phyloP scores from a whole-genome alignment of 768 basidiomycete genomes.

The Tulasnella sp. region DNA sequence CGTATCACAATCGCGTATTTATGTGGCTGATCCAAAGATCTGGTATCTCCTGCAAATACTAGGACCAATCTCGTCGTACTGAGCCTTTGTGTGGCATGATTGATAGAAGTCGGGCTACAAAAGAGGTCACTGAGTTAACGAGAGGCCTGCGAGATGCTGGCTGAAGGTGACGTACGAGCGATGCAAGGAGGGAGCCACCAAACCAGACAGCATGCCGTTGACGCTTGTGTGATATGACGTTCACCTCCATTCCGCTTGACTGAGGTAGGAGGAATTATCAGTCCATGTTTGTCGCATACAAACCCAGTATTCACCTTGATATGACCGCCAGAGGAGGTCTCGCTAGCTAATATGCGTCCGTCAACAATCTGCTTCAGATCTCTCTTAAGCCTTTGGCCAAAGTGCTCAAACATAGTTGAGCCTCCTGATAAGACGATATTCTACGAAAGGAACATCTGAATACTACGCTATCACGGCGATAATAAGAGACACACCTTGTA shows the following conservation, averaged over 20 bases:
- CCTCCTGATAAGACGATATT: conserved; percentile 97
- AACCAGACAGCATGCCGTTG: conserved; percentile 99
- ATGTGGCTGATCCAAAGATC: conserved; percentile 51
- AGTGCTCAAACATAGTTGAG: conserved; percentile 98
- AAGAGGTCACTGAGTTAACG: neutral
- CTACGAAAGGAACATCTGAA: conserved; percentile 28
- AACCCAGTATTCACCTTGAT: conserved; percentile 44
- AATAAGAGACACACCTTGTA: conserved; percentile 57
- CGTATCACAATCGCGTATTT: too few relatives aligned
- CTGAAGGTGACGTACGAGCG: conserved; percentile 40
- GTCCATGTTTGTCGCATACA: neutral
- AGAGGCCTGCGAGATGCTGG: conserved; percentile 2
- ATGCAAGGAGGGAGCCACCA: conserved; percentile 88
- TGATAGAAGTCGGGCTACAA: conserved; percentile 85
- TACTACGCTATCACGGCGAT: neutral
- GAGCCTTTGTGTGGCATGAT: conserved; percentile 85
- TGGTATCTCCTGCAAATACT: conserved; percentile 87
- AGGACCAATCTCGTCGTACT: conserved; percentile 87
- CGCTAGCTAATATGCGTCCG: conserved; percentile 68
- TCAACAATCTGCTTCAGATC: conserved; percentile 93
- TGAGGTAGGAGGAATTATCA: conserved; percentile 23
- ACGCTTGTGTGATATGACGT: conserved; percentile 96
- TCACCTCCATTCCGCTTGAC: conserved; percentile 95
- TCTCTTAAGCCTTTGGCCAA: conserved; percentile 90
- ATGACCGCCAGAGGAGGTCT: conserved; percentile 54